These are phyloP conservation scores for Fusarium papillatum DNA, from an alignment of 2,329 filamentous ascomycete species.

Conservation along the genomic window DNA sequence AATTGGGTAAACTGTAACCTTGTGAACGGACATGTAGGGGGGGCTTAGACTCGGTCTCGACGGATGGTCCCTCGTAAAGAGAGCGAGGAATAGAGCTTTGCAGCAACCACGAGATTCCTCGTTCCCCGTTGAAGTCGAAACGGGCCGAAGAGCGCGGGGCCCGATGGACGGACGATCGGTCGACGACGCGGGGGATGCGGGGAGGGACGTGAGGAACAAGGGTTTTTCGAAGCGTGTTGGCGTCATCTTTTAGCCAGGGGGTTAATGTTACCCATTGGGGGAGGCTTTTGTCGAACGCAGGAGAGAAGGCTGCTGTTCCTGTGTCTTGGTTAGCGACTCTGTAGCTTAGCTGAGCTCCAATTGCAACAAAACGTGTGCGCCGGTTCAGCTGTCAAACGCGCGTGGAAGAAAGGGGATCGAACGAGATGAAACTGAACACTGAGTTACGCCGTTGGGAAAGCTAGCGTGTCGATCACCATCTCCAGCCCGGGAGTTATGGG, in stretches of 20 bases:
- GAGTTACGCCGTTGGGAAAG: slow-evolving; percentile 9
- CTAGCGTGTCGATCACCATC: slow-evolving; percentile 32
- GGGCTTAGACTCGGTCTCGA: background rate
- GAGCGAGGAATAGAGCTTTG: background rate
- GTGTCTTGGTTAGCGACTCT: background rate
- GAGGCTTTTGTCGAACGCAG: background rate
- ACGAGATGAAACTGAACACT: slow-evolving; percentile 3
- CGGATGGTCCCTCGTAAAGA: background rate
- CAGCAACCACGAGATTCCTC: slow-evolving; percentile 11
- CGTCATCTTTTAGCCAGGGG: slow-evolving; percentile 16
- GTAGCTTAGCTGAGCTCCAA: background rate
- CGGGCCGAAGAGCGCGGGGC: slow-evolving; percentile 42
- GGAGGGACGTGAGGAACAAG: slow-evolving; percentile 28
- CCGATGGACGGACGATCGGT: slow-evolving; percentile 32
- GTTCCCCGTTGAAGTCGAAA: slow-evolving; percentile 16
- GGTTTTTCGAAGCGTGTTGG: slow-evolving; percentile 17
- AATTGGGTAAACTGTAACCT: slow-evolving; percentile 22
- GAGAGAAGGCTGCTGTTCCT: background rate
- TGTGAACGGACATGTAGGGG: slow-evolving; percentile 9
- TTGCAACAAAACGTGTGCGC: background rate
- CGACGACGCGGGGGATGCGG: slow-evolving; percentile 31
- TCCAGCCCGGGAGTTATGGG: background rate
- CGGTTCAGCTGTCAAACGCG: background rate
- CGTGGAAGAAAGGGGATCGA: background rate
- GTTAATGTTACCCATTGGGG: background rate